Base-by-base conservation (phyloP, 192 early-diverging fungal genomes). In the Rhizophagus prolifer region DNA sequence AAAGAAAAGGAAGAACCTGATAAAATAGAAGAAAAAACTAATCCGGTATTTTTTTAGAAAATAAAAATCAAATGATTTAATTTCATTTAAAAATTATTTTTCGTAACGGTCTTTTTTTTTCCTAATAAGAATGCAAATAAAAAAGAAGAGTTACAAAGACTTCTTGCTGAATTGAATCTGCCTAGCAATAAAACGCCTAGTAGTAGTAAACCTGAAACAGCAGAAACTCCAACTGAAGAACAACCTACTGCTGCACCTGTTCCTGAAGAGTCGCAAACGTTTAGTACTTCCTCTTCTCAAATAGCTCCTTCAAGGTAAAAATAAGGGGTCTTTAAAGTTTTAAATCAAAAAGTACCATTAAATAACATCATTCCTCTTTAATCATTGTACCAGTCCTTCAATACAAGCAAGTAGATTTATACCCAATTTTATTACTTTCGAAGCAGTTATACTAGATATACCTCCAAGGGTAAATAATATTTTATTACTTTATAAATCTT, bases 391-490 rank as follows among this genome's bases (percentile, higher is more conserved):
- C 66, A 78, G 82, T 75, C 26, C 82, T 68, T 26, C 36, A 72
- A 59, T 44, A 28, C 38, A 58, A 44, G 69, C 68, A 19, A 36
- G 61, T 4, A 38, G 81, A 4, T 78, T 82, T 69, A 85, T 91
- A 72, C 89, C 90, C 25, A 90, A 90, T 74, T 89, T 97, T 65
- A 84, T 81, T 9, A 87, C 89, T 25, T 85, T 88, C 14, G 92
- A 94, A 65, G 86, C 92, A 58, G 87, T 93, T 30, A 81, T 96
- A 44, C 87, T 96, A 64, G 97, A 99, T 80, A 87, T 95, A 78
- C 86, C 95, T 70, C 94, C 97, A 14, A 86, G 86, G 83, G 96
- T 94, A 14, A 47, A 16, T 34, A 34, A 34, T 46, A 70, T n/a
- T 38, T 38, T 36, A 7, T 38, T 8, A 38, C 7, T 38, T 38